phyloP scores from a whole-genome alignment of 176 grass and related monocot species.

The Olyra latifolia region DNA sequence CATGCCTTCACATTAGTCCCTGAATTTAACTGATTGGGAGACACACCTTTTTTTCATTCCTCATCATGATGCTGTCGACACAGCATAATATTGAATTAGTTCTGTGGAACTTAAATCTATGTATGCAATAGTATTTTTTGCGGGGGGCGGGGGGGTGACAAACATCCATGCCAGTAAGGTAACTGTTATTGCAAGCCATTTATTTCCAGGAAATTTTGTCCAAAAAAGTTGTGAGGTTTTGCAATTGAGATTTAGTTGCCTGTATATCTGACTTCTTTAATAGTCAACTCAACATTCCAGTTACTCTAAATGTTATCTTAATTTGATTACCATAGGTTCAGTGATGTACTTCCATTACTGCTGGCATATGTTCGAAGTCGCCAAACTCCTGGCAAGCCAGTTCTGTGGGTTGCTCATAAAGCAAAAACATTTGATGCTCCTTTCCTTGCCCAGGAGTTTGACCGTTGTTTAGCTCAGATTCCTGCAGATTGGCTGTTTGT shows the following conservation, averaged over 20 bases:
- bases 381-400: conserved; percentile 62
- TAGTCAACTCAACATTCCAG: not conserved
- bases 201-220: not conserved
- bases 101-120: not conserved
- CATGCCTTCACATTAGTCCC: not conserved
- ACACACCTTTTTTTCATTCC: not conserved
- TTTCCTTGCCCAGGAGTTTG: conserved; percentile 68
- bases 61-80: conserved; percentile 1
- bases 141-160: too few relatives aligned
- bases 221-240: not conserved
- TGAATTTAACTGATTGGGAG: not conserved
- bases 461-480: conserved; percentile 51
- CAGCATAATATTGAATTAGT: not conserved
- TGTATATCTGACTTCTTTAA: not conserved
- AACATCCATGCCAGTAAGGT: conserved; percentile 17
- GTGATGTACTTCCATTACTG: conserved; percentile 62
- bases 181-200: not conserved
- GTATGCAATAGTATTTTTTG: not conserved
- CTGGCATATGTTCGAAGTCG: conserved; percentile 58
- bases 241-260: not conserved
- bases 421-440: conserved; percentile 58
- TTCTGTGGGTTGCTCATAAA: conserved; percentile 82
- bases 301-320: conserved; percentile 22
- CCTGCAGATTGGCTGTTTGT: conserved; percentile 73
- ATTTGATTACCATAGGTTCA: conserved; percentile 57